Base-by-base conservation (phyloP, 2,329 filamentous ascomycete species). In the Paraphaeosphaeria sporulosa region DNA sequence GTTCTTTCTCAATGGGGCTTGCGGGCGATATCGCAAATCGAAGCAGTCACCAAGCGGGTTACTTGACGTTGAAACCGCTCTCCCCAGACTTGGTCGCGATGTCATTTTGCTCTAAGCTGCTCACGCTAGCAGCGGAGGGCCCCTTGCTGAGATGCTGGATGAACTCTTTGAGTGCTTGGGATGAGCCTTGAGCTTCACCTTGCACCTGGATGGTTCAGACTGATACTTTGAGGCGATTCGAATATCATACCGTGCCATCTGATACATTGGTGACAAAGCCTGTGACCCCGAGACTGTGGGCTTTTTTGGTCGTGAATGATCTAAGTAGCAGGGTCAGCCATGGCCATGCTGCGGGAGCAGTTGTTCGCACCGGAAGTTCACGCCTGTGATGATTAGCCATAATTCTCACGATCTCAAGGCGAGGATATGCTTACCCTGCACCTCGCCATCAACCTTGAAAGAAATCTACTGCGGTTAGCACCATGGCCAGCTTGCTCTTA, bases 101-200 rank as follows among this genome's bases (percentile, higher is more conserved):
- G 0, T 90, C 86, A 61, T 88, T 86, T 64, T 88, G 87, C 64
- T 94, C 89, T 8, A 97, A 80, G 68, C 89, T 89, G 40, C 88
- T 87, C 0, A 98, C 94, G 25, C 85, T 85, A 1, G 94, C 89
- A 57, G 87, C 83, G 1, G 83, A 81, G 0, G 94, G 94, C 0
- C 94, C 94, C 55, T 87, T 85, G 70, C 93, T 85, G 49, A 97
- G 81, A 63, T 92, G 88, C 67, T 90, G 87, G 38, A 96, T 80
- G 65, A 97, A 90, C 57, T 87, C 85, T 55, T 87, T 79, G 27
- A 98, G 76, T 2, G 84, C 79, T 0, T 87, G 84, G 1, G 88
- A 83, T 1, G 86, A 83, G 32, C 93, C 94, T 75, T 98, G 94
- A 5, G 90, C 93, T 79, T 97, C 94, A 27, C 94, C 94, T 72